Percentiles rank a stretch among this genome's conserved stretches.
These are phyloP conservation scores for Dactylellina drechsleri DNA, from an alignment of 2,329 filamentous ascomycete species.

Conservation along the genomic window DNA sequence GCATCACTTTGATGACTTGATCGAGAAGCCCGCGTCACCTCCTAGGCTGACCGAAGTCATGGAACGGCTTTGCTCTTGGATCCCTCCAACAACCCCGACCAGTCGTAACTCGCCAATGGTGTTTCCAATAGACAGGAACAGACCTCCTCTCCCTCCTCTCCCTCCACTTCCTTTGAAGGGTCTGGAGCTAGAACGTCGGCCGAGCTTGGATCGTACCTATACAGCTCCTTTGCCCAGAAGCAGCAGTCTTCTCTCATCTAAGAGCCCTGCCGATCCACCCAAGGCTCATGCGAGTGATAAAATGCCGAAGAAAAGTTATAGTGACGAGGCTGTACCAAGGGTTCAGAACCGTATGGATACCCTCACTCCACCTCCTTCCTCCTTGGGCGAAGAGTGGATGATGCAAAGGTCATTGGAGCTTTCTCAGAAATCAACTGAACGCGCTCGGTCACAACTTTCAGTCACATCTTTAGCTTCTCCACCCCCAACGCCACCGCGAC, in stretches of 20 bases:
- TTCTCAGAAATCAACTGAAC: slow-evolving; percentile 46
- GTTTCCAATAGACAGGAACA: slow-evolving; percentile 44
- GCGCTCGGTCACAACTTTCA: slow-evolving; percentile 50
- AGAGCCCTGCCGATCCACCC: slow-evolving; percentile 32
- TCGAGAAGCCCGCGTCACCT: slow-evolving; percentile 95
- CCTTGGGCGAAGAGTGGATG: slow-evolving; percentile 46
- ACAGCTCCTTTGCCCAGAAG: slow-evolving; percentile 41
- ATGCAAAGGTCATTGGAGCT: slow-evolving; percentile 49
- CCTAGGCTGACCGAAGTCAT: slow-evolving; percentile 90
- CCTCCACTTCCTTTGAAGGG: slow-evolving; percentile 55
- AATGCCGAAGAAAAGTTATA: slow-evolving; percentile 43
- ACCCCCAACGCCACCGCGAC: slow-evolving; percentile 50
- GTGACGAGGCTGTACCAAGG: slow-evolving; percentile 46
- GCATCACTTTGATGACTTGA: slow-evolving; percentile 93
- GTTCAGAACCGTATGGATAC: slow-evolving; percentile 51
- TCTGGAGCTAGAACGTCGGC: slow-evolving; percentile 40
- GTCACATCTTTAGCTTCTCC: slow-evolving; percentile 46
- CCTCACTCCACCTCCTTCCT: slow-evolving; percentile 48
- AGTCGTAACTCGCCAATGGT: slow-evolving; percentile 53
- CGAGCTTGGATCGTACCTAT: slow-evolving; percentile 49
- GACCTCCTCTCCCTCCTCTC: slow-evolving; percentile 70
- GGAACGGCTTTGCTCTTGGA: slow-evolving; percentile 91
- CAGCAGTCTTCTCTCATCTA: slow-evolving; percentile 34
- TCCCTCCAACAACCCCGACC: slow-evolving; percentile 68
- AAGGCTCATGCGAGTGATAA: slow-evolving; percentile 26